Conservation (phyloP, 768 basidiomycete genomes). For the Mycena leptocephala region DNA sequence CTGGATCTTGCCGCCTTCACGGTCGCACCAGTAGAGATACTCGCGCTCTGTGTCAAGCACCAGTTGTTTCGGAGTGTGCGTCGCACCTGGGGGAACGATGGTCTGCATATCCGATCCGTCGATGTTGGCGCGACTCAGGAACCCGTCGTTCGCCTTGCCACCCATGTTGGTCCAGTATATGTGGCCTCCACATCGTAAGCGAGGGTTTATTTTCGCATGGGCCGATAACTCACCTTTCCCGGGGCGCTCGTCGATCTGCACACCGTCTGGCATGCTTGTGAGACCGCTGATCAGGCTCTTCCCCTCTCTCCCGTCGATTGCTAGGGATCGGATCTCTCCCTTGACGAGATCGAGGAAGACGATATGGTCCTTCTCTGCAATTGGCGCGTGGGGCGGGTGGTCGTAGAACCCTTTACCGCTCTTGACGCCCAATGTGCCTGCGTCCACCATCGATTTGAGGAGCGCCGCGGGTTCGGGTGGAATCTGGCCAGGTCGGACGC, state of each 20-base stretch:
- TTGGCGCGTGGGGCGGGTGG: conserved; percentile 22
- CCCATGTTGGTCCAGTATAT: conserved; percentile 39
- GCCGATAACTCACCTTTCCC: conserved; percentile 22
- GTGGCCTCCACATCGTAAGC: conserved; percentile 3
- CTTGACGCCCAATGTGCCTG: conserved; percentile 25
- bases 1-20: conserved; percentile 33
- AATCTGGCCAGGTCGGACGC: conserved; percentile 9
- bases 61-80: conserved; percentile 34
- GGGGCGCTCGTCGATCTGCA: conserved; percentile 34
- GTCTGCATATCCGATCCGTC: conserved; percentile 26
- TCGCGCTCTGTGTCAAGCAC: conserved; percentile 28
- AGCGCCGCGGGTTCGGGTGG: conserved; percentile 29
- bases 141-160: conserved; percentile 22
- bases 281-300: conserved; percentile 25
- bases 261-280: conserved; percentile 25
- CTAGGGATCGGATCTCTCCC: conserved; percentile 27
- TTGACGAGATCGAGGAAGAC: conserved; percentile 32
- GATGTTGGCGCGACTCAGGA: conserved; percentile 29
- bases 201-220: background rate
- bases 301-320: conserved; percentile 26
- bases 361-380: conserved; percentile 31
- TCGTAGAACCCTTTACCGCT: conserved; percentile 31
- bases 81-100: conserved; percentile 30
- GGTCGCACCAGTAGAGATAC: conserved; percentile 35
- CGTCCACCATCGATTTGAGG: conserved; percentile 22